Conservation (phyloP, 2,329 filamentous ascomycete species). For the Diaporthe sp. region DNA sequence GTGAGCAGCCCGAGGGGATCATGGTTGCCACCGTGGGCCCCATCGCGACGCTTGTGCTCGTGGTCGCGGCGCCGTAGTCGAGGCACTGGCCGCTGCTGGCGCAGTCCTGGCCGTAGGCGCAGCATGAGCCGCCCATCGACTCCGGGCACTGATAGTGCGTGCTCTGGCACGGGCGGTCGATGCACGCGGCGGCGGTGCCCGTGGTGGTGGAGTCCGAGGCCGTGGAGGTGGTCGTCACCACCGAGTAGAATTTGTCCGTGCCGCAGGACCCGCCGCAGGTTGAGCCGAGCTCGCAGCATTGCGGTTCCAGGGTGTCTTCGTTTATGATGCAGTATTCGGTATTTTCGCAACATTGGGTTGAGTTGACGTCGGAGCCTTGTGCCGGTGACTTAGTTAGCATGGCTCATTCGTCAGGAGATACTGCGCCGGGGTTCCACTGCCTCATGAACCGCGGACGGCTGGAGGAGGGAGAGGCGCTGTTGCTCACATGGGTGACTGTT, state of each 20-base stretch:
- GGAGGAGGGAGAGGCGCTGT: not conserved
- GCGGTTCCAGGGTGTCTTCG: slow-evolving; percentile 38
- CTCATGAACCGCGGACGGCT: not conserved
- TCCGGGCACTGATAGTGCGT: slow-evolving; percentile 49
- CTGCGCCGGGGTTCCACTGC: not conserved
- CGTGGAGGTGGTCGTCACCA: slow-evolving; percentile 45
- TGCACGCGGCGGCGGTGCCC: slow-evolving; percentile 44
- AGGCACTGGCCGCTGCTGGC: slow-evolving; percentile 51
- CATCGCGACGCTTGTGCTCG: slow-evolving; percentile 42
- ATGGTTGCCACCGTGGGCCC: slow-evolving; percentile 47
- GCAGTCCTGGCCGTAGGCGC: slow-evolving; percentile 57
- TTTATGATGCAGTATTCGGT: slow-evolving; percentile 49
- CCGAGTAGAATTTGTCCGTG: slow-evolving; percentile 46
- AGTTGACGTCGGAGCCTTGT: slow-evolving; percentile 46
- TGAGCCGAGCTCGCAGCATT: slow-evolving; percentile 50
- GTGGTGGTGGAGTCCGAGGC: slow-evolving; percentile 38
- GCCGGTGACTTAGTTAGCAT: not conserved
- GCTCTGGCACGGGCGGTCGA: slow-evolving; percentile 47
- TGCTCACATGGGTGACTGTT: slow-evolving; percentile 31
- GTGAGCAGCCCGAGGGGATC: slow-evolving; percentile 58
- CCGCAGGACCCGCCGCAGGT: slow-evolving; percentile 49
- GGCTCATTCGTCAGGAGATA: too few species aligned
- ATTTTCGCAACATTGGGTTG: slow-evolving; percentile 45
- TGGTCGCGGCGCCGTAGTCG: slow-evolving; percentile 42
- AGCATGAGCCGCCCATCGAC: slow-evolving; percentile 47